Conservation (phyloP, 345 rosid genomes). For the Psidium friedrichsthalianum region DNA sequence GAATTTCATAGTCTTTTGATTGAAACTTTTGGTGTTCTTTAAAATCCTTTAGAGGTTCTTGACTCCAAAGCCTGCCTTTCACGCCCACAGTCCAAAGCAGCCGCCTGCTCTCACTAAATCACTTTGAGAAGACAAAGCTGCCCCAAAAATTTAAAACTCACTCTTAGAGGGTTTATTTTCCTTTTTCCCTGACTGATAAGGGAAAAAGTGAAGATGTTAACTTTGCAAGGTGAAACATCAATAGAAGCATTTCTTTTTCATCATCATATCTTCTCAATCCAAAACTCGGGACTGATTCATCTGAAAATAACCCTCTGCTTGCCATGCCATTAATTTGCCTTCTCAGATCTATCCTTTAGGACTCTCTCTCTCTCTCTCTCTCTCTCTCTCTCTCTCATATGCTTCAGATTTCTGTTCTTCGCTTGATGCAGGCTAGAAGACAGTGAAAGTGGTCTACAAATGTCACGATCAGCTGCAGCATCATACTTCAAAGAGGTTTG, state of each 20-base stretch:
- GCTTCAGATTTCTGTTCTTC: not conserved
- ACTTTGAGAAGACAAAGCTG: not conserved
- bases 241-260: not conserved
- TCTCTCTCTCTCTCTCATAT: not conserved
- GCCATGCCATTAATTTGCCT: not conserved
- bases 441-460: slow-evolving; percentile 27
- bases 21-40: not conserved
- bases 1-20: not conserved
- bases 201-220: not conserved
- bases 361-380: not conserved
- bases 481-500: slow-evolving; percentile 54
- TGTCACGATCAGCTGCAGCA: slow-evolving; percentile 41
- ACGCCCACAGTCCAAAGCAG: not conserved
- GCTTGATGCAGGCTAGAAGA: slow-evolving; percentile 26
- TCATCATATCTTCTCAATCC: not conserved
- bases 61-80: not conserved
- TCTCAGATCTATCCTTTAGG: not conserved
- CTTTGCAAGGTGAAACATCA: not conserved
- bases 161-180: not conserved
- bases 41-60: not conserved
- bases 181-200: not conserved
- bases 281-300: not conserved
- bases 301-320: not conserved
- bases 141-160: not conserved
- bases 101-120: not conserved